Evolutionary conservation across 352 stramenopile genomes (phyloP), one percentile per base, ranked within the genome.

Genomic region (Phytopythium oedochilum): DNA sequence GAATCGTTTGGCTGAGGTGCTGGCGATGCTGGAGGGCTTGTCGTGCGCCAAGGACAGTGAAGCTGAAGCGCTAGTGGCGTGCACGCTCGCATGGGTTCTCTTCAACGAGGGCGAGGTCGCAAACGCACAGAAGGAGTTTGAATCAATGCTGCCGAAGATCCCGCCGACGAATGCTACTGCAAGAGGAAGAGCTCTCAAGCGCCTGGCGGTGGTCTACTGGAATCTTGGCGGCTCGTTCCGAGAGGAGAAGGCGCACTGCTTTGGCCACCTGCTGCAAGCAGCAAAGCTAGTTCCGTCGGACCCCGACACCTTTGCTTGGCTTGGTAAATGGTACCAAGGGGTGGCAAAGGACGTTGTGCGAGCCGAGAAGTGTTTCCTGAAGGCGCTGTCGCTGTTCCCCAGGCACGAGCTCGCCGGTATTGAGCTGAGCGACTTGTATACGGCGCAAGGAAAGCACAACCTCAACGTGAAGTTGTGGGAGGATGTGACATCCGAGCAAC

Each of bases 301-400:
- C 46, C 71, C 68, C 0, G 78, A 89, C 31, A 75, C 81, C 18
- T 95, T 93, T 40, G 68, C 61, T 1, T 89, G 73, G 72, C 61
- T 95, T 26, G 86, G 86, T 10, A 78, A 78, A 50, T 95, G 82
- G 79, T 95, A 95, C 52, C 59, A 75, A 18, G 70, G 83, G 20
- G 56, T 92, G 2, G 74, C 57, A 5, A 64, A 59, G 0, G 86
- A 95, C 62, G 53, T 80, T 17, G 15, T 90, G 25, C 82, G 83
- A 20, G 86, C 83, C 1, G 83, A 94, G 46, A 95, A 95, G 52
- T 95, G 86, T 45, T 94, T 89, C 40, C 55, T 95, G 34, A 93
- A 94, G 51, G 82, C 86, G 20, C 68, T 95, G 20, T 75, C 80
- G 22, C 48, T 95, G 11, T 72, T 75, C 28, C 59, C 68, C 4